phyloP scores from a whole-genome alignment of 441 rosid genomes.

The Sinapis alba region DNA sequence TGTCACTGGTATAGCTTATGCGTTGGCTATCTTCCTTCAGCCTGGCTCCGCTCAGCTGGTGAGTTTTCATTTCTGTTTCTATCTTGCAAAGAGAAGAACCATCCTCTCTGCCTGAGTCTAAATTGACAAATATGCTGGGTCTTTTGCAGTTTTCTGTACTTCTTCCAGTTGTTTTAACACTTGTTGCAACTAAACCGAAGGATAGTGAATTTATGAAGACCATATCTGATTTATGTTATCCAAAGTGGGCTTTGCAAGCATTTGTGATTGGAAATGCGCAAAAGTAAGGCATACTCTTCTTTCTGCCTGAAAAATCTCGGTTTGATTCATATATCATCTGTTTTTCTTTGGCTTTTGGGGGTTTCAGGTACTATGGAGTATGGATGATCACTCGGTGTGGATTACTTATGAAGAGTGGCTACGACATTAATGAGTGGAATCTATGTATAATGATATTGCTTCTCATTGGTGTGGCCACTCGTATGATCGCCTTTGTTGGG shows the following conservation, averaged over 20 bases:
- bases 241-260: slow-evolving; percentile 90
- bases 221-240: slow-evolving; percentile 67
- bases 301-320: neutral
- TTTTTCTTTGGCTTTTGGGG: neutral
- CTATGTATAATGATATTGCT: slow-evolving; percentile 61
- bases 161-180: slow-evolving; percentile 95
- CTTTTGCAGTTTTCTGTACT: slow-evolving; percentile 86
- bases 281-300: slow-evolving; percentile 44
- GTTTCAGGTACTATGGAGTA: slow-evolving; percentile 78
- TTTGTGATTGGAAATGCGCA: slow-evolving; percentile 79
- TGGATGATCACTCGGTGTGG: slow-evolving; percentile 89
- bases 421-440: slow-evolving; percentile 60
- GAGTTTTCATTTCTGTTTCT: neutral
- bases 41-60: slow-evolving; percentile 94
- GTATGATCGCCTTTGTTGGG: slow-evolving; percentile 63
- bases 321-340: slow-evolving; percentile 9
- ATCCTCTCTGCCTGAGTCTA: neutral
- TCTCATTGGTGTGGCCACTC: slow-evolving; percentile 53
- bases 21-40: slow-evolving; percentile 78
- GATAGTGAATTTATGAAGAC: slow-evolving; percentile 43
- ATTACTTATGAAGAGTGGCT: slow-evolving; percentile 55
- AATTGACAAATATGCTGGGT: slow-evolving; percentile 18
- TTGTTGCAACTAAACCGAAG: slow-evolving; percentile 61
- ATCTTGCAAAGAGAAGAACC: neutral
- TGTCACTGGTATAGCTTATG: slow-evolving; percentile 84